Evolutionary conservation across 164 flowering plant genomes (phyloP).

Genomic region (Litsea cubeba): DNA sequence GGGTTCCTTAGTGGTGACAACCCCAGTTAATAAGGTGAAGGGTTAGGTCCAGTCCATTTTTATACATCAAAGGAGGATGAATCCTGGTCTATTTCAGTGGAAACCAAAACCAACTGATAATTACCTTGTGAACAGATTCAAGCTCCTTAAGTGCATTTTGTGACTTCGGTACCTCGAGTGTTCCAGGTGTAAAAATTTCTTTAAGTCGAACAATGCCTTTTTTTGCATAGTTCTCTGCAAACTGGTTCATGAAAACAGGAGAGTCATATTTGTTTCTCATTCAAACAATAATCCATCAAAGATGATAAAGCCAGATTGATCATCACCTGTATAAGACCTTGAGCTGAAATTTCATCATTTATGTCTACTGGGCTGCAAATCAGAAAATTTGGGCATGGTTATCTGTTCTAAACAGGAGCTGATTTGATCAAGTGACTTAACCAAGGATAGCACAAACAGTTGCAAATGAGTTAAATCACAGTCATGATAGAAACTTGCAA

Average conservation of each 20-base stretch:
- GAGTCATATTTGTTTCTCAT: conserved; percentile 6
- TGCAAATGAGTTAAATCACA: background rate
- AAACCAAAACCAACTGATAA: conserved; percentile 4
- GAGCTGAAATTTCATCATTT: conserved; percentile 74
- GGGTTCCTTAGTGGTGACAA: no score
- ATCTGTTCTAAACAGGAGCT: background rate
- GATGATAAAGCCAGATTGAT: background rate
- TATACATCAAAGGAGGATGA: background rate
- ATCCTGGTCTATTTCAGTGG: background rate
- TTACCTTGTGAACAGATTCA: conserved; percentile 95
- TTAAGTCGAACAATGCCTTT: conserved; percentile 69
- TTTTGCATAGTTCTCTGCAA: conserved; percentile 69
- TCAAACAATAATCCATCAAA: background rate
- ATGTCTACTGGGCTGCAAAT: conserved; percentile 86
- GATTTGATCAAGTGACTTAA: background rate
- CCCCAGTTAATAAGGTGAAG: no score
- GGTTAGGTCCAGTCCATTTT: background rate
- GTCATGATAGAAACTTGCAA: background rate
- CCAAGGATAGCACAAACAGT: background rate
- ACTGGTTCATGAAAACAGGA: conserved; percentile 40
- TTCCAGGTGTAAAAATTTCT: conserved; percentile 89
- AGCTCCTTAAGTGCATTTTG: conserved; percentile 66
- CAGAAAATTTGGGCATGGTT: background rate
- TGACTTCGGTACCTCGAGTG: conserved; percentile 73
- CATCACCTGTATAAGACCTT: conserved; percentile 83